These are phyloP conservation scores for Leptomonas pyrrhocoris DNA, from an alignment of 208 protist genomes.

Conservation along the genomic window DNA sequence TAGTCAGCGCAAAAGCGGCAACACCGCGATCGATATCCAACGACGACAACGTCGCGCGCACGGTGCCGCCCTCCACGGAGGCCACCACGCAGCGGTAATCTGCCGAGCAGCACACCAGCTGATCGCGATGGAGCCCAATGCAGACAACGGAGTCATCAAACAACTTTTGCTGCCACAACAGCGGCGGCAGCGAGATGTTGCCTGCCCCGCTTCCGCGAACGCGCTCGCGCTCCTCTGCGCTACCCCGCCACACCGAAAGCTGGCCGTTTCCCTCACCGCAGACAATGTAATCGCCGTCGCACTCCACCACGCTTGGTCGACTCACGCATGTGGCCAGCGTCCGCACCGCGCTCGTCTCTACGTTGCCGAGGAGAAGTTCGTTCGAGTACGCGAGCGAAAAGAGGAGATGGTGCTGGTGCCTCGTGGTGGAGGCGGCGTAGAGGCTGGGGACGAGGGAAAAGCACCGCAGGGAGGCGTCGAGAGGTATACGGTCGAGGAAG, in stretches of 20 bases:
- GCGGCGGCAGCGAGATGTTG: slow-evolving; percentile 13
- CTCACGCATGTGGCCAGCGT: slow-evolving; percentile 58
- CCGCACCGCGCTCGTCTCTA: slow-evolving; percentile 48
- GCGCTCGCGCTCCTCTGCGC: slow-evolving; percentile 20
- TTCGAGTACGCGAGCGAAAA: slow-evolving; percentile 87
- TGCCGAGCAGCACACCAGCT: slow-evolving; percentile 62
- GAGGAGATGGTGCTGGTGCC: slow-evolving; percentile 44
- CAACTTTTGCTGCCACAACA: slow-evolving; percentile 53
- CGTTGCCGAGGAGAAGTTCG: slow-evolving; percentile 77
- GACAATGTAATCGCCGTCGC: slow-evolving; percentile 75
- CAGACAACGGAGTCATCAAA: slow-evolving; percentile 65
- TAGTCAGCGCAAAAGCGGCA: slow-evolving; percentile 10
- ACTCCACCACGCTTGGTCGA: slow-evolving; percentile 68
- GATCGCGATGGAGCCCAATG: slow-evolving; percentile 46
- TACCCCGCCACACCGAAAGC: slow-evolving; percentile 68
- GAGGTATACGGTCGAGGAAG: slow-evolving; percentile 61
- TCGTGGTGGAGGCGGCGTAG: slow-evolving; percentile 17
- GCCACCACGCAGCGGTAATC: slow-evolving; percentile 64
- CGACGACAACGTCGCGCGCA: slow-evolving; percentile 36
- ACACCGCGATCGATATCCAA: slow-evolving; percentile 10
- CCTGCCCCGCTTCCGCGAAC: not conserved
- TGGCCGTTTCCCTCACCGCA: slow-evolving; percentile 79
- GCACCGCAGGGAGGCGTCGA: slow-evolving; percentile 73
- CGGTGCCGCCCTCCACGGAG: slow-evolving; percentile 45
- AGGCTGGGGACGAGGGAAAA: slow-evolving; percentile 73